Percentiles rank a stretch among this genome's conserved stretches.
Evolutionary conservation across 2,329 filamentous ascomycete genomes (phyloP).

Genomic region (Aspergillus tanneri): DNA sequence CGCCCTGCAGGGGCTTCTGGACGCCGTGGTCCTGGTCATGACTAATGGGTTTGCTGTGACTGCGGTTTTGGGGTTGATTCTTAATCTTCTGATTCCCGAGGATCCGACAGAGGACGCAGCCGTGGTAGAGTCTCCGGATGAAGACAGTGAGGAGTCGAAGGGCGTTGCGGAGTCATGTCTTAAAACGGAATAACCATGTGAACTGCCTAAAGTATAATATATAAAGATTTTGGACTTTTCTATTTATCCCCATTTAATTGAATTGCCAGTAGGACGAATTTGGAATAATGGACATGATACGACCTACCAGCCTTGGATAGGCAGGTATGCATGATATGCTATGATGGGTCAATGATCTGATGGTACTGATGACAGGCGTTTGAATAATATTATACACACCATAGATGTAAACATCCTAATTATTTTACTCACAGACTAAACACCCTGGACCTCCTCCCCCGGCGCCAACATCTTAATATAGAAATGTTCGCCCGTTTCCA

Average conservation of each 20-base stretch:
- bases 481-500: conserved; percentile 45
- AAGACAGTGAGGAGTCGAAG: conserved; percentile 2
- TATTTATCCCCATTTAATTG: too few relatives aligned
- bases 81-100: conserved; percentile 71
- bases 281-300: too few relatives aligned
- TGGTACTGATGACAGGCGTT: too few relatives aligned
- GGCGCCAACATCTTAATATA: conserved; percentile 45
- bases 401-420: too few relatives aligned
- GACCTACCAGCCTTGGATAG: too few relatives aligned
- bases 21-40: conserved; percentile 64
- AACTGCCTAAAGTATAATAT: background rate
- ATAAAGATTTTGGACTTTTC: too few relatives aligned
- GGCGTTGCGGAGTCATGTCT: background rate
- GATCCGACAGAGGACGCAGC: conserved; percentile 67
- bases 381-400: too few relatives aligned
- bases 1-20: conserved; percentile 60
- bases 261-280: too few relatives aligned
- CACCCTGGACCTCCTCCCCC: conserved; percentile 33
- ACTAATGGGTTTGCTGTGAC: conserved; percentile 63
- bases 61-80: conserved; percentile 67
- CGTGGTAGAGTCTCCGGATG: conserved; percentile 25
- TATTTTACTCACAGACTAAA: conserved; percentile 18
- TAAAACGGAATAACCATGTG: background rate
- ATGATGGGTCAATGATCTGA: too few relatives aligned
- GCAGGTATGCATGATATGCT: too few relatives aligned